Evolutionary conservation across 106 monocot genomes (phyloP).

Genomic region (Phalaenopsis equestris): DNA sequence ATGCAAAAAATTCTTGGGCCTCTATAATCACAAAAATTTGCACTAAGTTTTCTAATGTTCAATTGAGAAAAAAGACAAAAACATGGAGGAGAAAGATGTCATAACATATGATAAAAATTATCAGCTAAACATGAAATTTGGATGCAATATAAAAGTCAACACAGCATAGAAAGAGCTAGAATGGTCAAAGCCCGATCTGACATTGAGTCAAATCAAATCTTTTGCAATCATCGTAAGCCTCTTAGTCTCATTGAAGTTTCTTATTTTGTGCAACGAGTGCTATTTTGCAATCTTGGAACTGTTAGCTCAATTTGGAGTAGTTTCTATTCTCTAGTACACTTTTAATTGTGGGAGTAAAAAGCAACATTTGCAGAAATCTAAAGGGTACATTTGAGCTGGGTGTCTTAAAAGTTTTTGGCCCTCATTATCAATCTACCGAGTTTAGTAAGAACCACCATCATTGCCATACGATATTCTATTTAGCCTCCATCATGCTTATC

Average conservation of each 20-base stretch:
- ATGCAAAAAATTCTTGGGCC: conserved; percentile 70
- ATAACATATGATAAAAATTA: neutral
- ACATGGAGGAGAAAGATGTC: neutral
- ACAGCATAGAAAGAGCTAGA: neutral
- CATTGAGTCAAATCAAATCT: neutral
- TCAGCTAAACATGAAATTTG: neutral
- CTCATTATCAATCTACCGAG: neutral
- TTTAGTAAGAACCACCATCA: neutral
- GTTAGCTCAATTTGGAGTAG: neutral
- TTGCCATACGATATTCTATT: neutral
- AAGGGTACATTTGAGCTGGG: neutral
- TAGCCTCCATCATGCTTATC: neutral
- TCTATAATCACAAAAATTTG: conserved; percentile 23
- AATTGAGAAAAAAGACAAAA: neutral
- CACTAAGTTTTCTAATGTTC: neutral
- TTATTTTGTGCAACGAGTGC: neutral
- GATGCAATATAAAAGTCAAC: neutral
- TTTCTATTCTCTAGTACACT: neutral
- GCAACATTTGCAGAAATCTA: neutral
- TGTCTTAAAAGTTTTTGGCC: neutral
- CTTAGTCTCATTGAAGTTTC: neutral
- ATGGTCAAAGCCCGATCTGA: too few relatives aligned
- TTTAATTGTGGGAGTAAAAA: neutral
- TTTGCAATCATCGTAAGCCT: neutral
- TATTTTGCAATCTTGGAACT: neutral